Percentiles rank a stretch among this genome's conserved stretches.
These are phyloP conservation scores for Nicotiana undulata DNA, from an alignment of 257 asterid species.

Conservation along the genomic window DNA sequence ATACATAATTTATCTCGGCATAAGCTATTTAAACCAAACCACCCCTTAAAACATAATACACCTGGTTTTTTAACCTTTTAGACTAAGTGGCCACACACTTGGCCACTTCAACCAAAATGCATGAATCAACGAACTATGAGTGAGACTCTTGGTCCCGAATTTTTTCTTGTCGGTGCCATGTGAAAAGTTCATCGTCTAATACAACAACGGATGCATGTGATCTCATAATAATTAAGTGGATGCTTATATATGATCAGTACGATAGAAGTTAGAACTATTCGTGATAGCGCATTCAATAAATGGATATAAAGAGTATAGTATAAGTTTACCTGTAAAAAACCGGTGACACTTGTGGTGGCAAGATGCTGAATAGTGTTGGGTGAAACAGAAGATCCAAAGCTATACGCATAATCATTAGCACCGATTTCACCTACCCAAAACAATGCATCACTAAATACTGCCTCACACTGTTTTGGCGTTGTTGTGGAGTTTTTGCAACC, in stretches of 20 bases:
- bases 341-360: slow-evolving; percentile 38
- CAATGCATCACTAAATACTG: slow-evolving; percentile 41
- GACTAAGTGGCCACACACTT: no score
- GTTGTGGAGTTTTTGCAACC: slow-evolving; percentile 33
- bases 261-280: not conserved
- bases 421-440: slow-evolving; percentile 80
- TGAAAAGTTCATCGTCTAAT: not conserved
- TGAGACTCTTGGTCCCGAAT: not conserved
- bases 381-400: slow-evolving; percentile 44
- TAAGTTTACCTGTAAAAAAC: slow-evolving; percentile 48
- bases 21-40: no score
- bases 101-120: no score
- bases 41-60: no score
- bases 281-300: not conserved
- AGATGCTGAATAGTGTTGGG: slow-evolving; percentile 41
- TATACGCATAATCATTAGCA: slow-evolving; percentile 72
- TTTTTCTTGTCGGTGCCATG: not conserved
- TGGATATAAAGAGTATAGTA: not conserved
- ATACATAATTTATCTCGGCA: no score
- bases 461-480: slow-evolving; percentile 35
- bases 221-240: not conserved
- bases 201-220: not conserved
- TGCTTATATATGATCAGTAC: not conserved
- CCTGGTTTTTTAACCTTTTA: no score
- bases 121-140: not conserved